Conservation (phyloP, 1,139 yeast species). For the Wickerhamomyces sp. region DNA sequence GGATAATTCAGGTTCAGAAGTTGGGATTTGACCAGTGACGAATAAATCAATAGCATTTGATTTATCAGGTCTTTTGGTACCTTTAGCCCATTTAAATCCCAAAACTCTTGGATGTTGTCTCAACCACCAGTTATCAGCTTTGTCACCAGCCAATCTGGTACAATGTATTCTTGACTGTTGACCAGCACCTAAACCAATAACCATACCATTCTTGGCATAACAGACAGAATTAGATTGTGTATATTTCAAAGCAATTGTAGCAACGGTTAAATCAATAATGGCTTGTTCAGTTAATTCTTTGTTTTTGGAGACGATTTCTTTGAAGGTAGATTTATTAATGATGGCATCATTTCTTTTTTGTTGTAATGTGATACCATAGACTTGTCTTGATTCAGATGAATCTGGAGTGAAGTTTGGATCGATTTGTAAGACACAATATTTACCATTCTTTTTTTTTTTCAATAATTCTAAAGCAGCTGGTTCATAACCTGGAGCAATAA, state of each 20-base stretch:
- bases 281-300: slow-evolving; percentile 90
- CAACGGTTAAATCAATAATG: slow-evolving; percentile 86
- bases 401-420: slow-evolving; percentile 93
- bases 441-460: slow-evolving; percentile 92
- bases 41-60: slow-evolving; percentile 94
- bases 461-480: slow-evolving; percentile 87
- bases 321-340: slow-evolving; percentile 81
- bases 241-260: slow-evolving; percentile 94
- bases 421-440: slow-evolving; percentile 92
- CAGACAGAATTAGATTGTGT: slow-evolving; percentile 98
- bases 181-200: slow-evolving; percentile 97
- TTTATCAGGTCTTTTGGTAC: slow-evolving; percentile 97
- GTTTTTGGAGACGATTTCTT: slow-evolving; percentile 85
- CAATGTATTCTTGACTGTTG: slow-evolving; percentile 99
- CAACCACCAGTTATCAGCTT: slow-evolving; percentile 99
- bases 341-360: slow-evolving; percentile 98
- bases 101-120: slow-evolving; percentile 96
- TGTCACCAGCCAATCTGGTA: slow-evolving; percentile 97
- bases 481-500: slow-evolving; percentile 94
- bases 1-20: slow-evolving; percentile 84
- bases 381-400: slow-evolving; percentile 82
- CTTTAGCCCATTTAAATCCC: slow-evolving; percentile 95
- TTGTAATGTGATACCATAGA: slow-evolving; percentile 89
- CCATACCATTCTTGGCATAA: slow-evolving; percentile 98
- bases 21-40: slow-evolving; percentile 89